phyloP scores from a whole-genome alignment of 495 filamentous ascomycete species.

The Talaromyces liani region DNA sequence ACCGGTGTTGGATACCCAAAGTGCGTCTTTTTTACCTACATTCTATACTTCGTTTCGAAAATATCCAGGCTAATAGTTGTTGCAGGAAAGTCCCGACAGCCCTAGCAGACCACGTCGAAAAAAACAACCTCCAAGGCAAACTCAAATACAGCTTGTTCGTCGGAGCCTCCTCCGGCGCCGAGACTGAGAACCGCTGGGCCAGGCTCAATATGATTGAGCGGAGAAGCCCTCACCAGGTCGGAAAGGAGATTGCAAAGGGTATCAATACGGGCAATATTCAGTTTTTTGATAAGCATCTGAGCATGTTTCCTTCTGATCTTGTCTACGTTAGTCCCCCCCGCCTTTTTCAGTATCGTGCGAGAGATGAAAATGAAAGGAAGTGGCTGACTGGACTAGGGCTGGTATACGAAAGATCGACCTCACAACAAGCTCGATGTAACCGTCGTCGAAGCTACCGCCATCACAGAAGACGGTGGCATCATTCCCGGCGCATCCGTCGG shows the following conservation, averaged over 20 bases:
- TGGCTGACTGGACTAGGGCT: slow-evolving; percentile 44
- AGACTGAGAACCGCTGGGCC: slow-evolving; percentile 91
- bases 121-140: slow-evolving; percentile 78
- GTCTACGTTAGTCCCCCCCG: slow-evolving; percentile 54
- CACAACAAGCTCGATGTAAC: slow-evolving; percentile 72
- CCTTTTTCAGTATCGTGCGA: background rate
- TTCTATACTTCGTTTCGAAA: no score
- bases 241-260: slow-evolving; percentile 83
- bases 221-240: slow-evolving; percentile 79
- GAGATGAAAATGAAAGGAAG: no score
- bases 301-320: slow-evolving; percentile 87
- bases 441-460: slow-evolving; percentile 80
- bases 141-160: slow-evolving; percentile 83
- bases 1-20: slow-evolving; percentile 90
- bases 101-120: slow-evolving; percentile 83
- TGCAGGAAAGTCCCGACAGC: slow-evolving; percentile 73
- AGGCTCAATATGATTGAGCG: slow-evolving; percentile 81
- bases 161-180: slow-evolving; percentile 79
- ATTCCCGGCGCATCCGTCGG: slow-evolving; percentile 84
- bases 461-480: slow-evolving; percentile 88
- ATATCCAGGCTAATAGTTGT: background rate
- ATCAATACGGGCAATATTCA: slow-evolving; percentile 86
- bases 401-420: slow-evolving; percentile 70
- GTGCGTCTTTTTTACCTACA: no score
- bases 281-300: slow-evolving; percentile 88